Base-by-base conservation (phyloP, 129 eudicot species). In the Heracleum sosnowskyi region DNA sequence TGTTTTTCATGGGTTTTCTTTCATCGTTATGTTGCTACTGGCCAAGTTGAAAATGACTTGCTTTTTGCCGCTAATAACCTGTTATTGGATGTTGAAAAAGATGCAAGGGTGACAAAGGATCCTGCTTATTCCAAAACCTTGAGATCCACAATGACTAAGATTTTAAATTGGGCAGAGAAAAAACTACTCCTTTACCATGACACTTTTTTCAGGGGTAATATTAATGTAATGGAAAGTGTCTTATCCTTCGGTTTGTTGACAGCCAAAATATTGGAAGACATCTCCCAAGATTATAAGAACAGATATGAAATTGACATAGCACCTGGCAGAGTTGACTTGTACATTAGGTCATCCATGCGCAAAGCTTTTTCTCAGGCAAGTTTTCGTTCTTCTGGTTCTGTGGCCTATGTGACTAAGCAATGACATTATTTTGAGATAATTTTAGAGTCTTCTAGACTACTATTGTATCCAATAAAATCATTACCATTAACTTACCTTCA, bases 321-420 rank as follows among this genome's bases (percentile, higher is more conserved):
- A 28, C 95, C 87, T 53, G 89, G 86, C 80, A 86, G 97, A 88
- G 91, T 94, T 29, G 99, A 96, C 79, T 89, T 97, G 49, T 96
- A 92, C 76, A 90, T 96, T 79, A 86, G 97, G 85, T 96, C 99
- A 35, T 96, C 99, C 42, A 90, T 96, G 55, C 95, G 97, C 51
- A 96, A 96, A 80, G 97, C 97, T 75, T 96, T 92, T 84, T 97
- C 97, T 74, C 96, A 96, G 94, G 99, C 86, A 86, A 85, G 91
- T 79, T 22, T 39, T 18, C 12, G n/a, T 26, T 34, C 33, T 17
- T 63, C 64, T 42, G 57, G 1, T 41, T 73, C 3, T 15, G 26
- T 73, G 44, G 26, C 33, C 53, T 40, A 7, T 22, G 44, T 36
- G 47, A 26, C 33, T 20, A 22, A 72, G 49, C 31, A 72, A 11